Base-by-base conservation (phyloP, 768 basidiomycete species). In the Tricholoma saponaceum region DNA sequence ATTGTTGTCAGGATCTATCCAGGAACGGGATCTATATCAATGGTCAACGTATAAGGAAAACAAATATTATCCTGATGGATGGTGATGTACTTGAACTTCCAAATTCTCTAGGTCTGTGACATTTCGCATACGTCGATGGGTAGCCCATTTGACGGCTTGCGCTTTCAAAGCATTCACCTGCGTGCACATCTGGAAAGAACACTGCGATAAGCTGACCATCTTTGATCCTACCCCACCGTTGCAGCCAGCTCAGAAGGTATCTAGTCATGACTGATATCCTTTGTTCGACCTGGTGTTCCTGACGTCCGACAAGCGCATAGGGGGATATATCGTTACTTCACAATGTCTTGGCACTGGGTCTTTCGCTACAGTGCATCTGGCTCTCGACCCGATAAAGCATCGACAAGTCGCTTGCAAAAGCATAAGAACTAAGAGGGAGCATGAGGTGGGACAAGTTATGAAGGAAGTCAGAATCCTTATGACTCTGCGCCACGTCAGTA, bases 371-470 rank as follows among this genome's bases (percentile, higher is more conserved):
- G 91, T 93, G 0, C 86, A 91, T 64, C 79, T 93, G 22, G 89
- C 90, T 16, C 76, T 90, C 57, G 88, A 90, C 64, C 81, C 77
- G 9, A 67, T 71, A 8, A 81, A 76, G 47, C 79, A 83, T 61
- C 79, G 83, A 44, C 91, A 93, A 71, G 88, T 90, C 25, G 91
- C 91, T 20, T 92, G 90, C 69, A 93, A 93, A 69, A 90, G 84
- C 57, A 88, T 93, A 65, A 83, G 82, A 62, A 80, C 76, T 1
- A 84, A 83, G 67, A 81, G 79, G 53, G 82, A 80, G 20, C 78
- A 78, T 50, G 86, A 89, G 46, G 68, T 83, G 23, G 75, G 71
- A 3, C 80, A 83, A 62, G 81, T 88, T 20, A 84, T 86, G 84
- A 92, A 89, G 63, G 90, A 93, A 71, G 87, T 90, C 26, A 80